These are phyloP conservation scores for Ceratocystis albifundus DNA, from an alignment of 2,329 filamentous ascomycete species.

Conservation along the genomic window DNA sequence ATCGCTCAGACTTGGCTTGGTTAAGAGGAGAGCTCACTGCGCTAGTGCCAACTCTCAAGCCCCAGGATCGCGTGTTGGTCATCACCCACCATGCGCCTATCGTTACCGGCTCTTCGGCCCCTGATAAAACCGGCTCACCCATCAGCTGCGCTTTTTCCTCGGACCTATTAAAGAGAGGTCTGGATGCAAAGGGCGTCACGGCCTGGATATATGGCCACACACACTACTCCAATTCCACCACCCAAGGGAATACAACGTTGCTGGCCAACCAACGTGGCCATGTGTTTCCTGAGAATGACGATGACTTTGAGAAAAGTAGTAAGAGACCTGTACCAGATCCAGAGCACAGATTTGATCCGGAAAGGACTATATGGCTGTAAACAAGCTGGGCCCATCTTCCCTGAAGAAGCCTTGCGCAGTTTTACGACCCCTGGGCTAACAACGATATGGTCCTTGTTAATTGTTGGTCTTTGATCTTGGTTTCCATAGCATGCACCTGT, in stretches of 20 bases:
- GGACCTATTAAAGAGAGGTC: slow-evolving; percentile 31
- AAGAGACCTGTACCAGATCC: neutral
- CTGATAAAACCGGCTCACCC: slow-evolving; percentile 37
- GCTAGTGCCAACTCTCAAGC: slow-evolving; percentile 14
- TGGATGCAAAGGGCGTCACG: slow-evolving; percentile 26
- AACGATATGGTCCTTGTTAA: no score
- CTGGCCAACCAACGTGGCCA: slow-evolving; percentile 39
- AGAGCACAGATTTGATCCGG: slow-evolving; percentile 13
- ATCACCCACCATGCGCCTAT: slow-evolving; percentile 48
- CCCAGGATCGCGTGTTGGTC: slow-evolving; percentile 32
- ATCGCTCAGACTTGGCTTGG: slow-evolving; percentile 41
- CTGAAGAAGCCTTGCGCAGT: neutral
- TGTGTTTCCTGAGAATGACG: slow-evolving; percentile 26
- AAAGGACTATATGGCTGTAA: slow-evolving; percentile 14
- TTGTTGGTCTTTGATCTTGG: neutral
- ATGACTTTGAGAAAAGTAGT: slow-evolving; percentile 5
- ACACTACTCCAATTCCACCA: slow-evolving; percentile 34
- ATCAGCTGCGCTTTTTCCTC: slow-evolving; percentile 44
- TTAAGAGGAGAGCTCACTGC: slow-evolving; percentile 33
- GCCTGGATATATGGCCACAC: slow-evolving; percentile 41
- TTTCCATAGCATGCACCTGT: neutral
- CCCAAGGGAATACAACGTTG: slow-evolving; percentile 30
- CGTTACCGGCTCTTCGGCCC: slow-evolving; percentile 38
- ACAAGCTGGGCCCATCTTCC: neutral
- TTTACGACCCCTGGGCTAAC: neutral